A percentile compares a stretch with the other conserved stretches of the same genome.
phyloP scores from a whole-genome alignment of 345 rosid species.

The Gossypium mustelinum region DNA sequence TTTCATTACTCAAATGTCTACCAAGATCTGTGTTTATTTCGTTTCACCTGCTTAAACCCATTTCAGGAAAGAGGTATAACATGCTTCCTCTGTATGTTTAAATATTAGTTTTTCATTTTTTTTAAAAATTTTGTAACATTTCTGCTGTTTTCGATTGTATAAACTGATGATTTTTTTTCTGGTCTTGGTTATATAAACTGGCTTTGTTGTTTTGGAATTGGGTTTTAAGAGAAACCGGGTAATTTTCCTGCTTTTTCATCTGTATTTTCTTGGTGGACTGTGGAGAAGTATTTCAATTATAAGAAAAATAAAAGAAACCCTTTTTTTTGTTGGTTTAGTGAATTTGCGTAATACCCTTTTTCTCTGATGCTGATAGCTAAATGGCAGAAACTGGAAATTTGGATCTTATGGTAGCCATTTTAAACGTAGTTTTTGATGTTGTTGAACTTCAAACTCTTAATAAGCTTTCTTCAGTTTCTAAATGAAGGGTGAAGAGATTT shows the following conservation, averaged over 20 bases:
- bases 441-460: constrained; percentile 8
- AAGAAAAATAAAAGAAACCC: neutral
- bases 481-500: neutral
- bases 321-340: neutral
- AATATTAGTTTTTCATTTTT: neutral
- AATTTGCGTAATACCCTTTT: neutral
- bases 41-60: constrained; percentile 6
- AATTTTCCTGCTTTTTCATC: neutral
- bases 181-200: neutral
- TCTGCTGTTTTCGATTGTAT: constrained; percentile 2
- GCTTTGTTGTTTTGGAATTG: constrained; percentile 6
- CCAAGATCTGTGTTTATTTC: constrained; percentile 10
- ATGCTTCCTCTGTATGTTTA: neutral
- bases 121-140: neutral
- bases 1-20: neutral
- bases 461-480: constrained; percentile 8
- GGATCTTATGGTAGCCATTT: neutral
- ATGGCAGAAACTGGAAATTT: neutral
- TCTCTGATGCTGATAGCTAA: neutral
- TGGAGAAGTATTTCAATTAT: neutral
- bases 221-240: neutral
- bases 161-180: neutral
- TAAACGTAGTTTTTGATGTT: neutral
- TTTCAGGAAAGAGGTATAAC: constrained; percentile 15
- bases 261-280: neutral